Evolutionary conservation across 2,329 filamentous ascomycete genomes (phyloP).

Genomic region (Stagonosporopsis chrysanthemi): DNA sequence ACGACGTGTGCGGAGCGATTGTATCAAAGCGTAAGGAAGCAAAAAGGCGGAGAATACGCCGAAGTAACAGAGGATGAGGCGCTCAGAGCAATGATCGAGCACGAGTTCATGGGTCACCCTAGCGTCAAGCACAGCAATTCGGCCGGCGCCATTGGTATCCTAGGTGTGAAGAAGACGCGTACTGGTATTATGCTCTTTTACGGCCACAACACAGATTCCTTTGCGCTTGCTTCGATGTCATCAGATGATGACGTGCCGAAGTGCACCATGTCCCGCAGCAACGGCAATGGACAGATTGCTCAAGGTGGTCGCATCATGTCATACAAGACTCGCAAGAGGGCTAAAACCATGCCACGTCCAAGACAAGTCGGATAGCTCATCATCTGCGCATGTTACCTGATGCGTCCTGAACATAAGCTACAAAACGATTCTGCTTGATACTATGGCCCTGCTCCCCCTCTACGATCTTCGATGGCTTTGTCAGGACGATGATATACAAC

Average conservation of each 20-base stretch:
- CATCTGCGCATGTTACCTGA: background rate
- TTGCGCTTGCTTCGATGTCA: constrained; percentile 87
- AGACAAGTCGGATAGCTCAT: constrained; percentile 5
- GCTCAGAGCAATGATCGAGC: constrained; percentile 77
- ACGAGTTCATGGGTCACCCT: constrained; percentile 94
- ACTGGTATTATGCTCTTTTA: constrained; percentile 86
- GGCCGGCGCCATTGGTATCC: constrained; percentile 86
- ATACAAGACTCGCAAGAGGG: constrained; percentile 42
- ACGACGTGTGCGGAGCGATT: constrained; percentile 85
- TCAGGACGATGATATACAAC: background rate
- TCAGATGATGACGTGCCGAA: constrained; percentile 76
- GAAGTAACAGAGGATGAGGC: constrained; percentile 78
- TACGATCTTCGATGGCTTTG: background rate
- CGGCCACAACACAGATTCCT: constrained; percentile 92
- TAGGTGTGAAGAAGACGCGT: constrained; percentile 84
- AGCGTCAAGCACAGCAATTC: constrained; percentile 82
- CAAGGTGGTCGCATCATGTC: constrained; percentile 63
- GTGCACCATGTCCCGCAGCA: constrained; percentile 86
- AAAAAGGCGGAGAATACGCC: constrained; percentile 67
- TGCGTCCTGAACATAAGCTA: too few species aligned
- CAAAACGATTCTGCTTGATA: background rate
- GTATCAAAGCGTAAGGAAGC: constrained; percentile 72
- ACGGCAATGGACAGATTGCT: constrained; percentile 60
- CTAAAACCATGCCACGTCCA: constrained; percentile 25
- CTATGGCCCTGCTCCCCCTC: background rate